A percentile compares a stretch with the other conserved stretches of the same genome.
These are phyloP conservation scores for Skeletonema grethae DNA, from an alignment of 108 stramenopile genomes.

Conservation along the genomic window DNA sequence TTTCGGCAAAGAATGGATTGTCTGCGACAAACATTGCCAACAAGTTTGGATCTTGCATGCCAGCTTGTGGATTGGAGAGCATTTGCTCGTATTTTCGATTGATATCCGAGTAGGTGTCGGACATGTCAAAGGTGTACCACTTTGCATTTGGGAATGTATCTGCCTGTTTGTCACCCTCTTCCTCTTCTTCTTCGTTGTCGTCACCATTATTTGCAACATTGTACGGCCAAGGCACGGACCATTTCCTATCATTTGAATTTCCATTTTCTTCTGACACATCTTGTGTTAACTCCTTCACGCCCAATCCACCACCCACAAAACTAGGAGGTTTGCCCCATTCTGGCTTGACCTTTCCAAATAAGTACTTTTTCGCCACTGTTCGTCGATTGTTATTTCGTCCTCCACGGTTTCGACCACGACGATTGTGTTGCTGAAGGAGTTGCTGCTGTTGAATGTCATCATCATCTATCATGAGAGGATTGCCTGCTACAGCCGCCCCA, in stretches of 20 bases:
- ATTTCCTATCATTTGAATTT: neutral
- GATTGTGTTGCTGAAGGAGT: constrained; percentile 25
- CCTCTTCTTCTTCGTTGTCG: constrained; percentile 7
- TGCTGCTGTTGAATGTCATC: neutral
- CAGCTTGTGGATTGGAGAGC: constrained; percentile 16
- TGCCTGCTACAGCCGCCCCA: constrained; percentile 9
- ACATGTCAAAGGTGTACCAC: constrained; percentile 73
- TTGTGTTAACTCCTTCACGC: constrained; percentile 55
- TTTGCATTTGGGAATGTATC: constrained; percentile 5
- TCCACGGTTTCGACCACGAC: neutral
- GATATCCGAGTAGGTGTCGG: constrained; percentile 64
- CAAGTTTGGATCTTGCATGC: constrained; percentile 65
- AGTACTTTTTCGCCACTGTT: constrained; percentile 35
- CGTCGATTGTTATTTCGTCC: constrained; percentile 14
- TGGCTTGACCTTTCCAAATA: constrained; percentile 69
- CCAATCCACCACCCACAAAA: constrained; percentile 79
- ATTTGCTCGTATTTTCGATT: constrained; percentile 22
- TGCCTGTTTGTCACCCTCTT: neutral
- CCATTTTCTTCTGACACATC: neutral
- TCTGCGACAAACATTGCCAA: constrained; percentile 79
- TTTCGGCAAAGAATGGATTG: constrained; percentile 71
- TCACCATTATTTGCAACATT: neutral
- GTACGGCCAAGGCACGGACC: constrained; percentile 75
- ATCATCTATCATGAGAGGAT: neutral
- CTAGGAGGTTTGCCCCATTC: constrained; percentile 70